Base-by-base conservation (phyloP, 2,329 filamentous ascomycete genomes). In the Botrytis paeoniae region DNA sequence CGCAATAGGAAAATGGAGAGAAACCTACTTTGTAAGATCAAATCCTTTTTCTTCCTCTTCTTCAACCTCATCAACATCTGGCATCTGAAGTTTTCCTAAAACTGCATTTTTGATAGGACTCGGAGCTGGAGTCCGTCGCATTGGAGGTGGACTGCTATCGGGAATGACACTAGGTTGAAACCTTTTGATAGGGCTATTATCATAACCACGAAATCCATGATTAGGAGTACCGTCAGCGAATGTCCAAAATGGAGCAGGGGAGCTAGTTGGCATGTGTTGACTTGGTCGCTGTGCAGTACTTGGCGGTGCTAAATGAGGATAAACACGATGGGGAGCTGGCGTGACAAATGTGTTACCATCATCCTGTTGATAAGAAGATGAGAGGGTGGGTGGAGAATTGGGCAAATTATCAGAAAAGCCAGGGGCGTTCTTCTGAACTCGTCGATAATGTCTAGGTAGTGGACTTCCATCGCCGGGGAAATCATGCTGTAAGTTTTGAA, bases 181-280 rank as follows among this genome's bases (percentile, higher is more conserved):
- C 39, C 76, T 78, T 79, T 90, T 90, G 12, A 85, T 86, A 2
- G 89, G 89, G 78, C 89, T 91, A 59, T 86, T 80, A 74, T 91
- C 89, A 73, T 88, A 89, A 16, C 29, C 60, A 77, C 22, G 85
- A 82, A 77, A 85, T 85, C 75, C 78, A 73, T 75, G 80, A 70
- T 92, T 84, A 2, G 93, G 93, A 2, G 92, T 95, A 81, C 90
- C 93, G 39, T 89, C 88, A 74, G 92, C 90, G 81, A 93, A 96
- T 81, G 93, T 94, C 93, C 93, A 97, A 82, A 97, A 96, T 0
- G 93, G 93, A 1, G 93, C 93, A 0, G 93, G 93, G 45, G 92
- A 94, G 77, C 91, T 94, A 63, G 93, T 94, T 48, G 93, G 92
- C 88, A 95, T 94, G 81, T 94, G 93, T 79, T 94, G 92, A 79